These are phyloP conservation scores for Suillus tomentosus DNA, from an alignment of 768 basidiomycete species.

Conservation along the genomic window DNA sequence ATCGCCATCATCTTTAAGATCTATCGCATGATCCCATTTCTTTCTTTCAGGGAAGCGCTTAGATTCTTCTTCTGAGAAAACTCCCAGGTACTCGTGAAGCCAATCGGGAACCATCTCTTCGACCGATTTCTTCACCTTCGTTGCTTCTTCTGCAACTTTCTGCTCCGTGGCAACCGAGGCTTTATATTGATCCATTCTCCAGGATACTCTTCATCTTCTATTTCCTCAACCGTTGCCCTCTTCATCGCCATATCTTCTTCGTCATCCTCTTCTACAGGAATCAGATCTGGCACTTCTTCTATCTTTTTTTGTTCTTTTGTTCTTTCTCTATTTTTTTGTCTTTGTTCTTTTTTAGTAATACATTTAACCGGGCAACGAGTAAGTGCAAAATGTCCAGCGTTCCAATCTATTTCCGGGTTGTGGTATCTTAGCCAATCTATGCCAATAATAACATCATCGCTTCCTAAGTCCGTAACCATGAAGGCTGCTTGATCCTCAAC, in stretches of 20 bases:
- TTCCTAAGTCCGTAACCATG: background rate
- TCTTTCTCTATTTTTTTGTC: background rate
- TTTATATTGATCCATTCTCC: no score
- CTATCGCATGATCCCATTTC: no score
- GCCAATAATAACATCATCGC: background rate
- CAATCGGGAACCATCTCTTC: no score
- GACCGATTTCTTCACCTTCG: no score
- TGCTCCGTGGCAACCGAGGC: no score
- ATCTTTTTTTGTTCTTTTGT: background rate
- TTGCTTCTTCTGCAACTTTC: no score
- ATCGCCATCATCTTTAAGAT: no score
- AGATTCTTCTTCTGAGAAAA: no score
- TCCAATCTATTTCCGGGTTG: background rate
- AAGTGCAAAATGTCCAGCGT: background rate
- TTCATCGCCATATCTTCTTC: rapidly evolving
- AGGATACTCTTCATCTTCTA: no score
- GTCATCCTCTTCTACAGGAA: background rate
- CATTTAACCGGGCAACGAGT: background rate
- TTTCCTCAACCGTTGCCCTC: no score
- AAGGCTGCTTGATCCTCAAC: background rate
- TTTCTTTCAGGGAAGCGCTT: no score
- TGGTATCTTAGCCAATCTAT: background rate
- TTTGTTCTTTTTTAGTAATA: background rate
- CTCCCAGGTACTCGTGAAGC: no score
- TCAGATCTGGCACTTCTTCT: background rate